These are phyloP conservation scores for Rhodotorula taiwanensis DNA, from an alignment of 768 basidiomycete species.

Conservation along the genomic window DNA sequence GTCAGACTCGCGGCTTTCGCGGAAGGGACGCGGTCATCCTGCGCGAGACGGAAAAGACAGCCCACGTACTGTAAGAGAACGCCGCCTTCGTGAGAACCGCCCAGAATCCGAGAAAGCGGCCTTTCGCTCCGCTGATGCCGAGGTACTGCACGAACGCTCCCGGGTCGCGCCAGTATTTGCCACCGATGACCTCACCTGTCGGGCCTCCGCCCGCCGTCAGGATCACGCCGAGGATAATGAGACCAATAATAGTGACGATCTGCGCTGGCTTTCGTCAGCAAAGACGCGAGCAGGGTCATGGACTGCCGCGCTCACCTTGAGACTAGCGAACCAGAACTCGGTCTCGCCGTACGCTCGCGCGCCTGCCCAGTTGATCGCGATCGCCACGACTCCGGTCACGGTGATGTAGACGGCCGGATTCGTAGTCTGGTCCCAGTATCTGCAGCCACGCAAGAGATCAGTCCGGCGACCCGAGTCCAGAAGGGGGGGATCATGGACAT, in stretches of 20 bases:
- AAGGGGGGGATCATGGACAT: no score
- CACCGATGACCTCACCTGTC: constrained; percentile 58
- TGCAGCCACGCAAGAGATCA: constrained; percentile 48
- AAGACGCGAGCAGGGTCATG: no score
- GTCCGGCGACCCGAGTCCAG: no score
- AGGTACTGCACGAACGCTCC: constrained; percentile 70
- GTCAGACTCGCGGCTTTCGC: no score
- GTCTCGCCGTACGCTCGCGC: constrained; percentile 54
- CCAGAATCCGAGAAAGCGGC: constrained; percentile 69
- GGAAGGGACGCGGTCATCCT: no score
- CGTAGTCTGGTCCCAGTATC: constrained; percentile 47
- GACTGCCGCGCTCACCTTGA: no score
- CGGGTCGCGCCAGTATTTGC: constrained; percentile 59
- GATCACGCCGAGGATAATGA: constrained; percentile 58
- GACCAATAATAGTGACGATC: constrained; percentile 37
- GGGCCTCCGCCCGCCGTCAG: constrained; percentile 87
- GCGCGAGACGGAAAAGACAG: no score
- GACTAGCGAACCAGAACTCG: constrained; percentile 54
- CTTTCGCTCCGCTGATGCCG: constrained; percentile 55
- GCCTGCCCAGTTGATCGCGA: constrained; percentile 50
- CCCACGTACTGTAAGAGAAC: constrained; percentile 50
- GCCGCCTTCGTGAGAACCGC: constrained; percentile 51
- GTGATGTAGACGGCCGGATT: constrained; percentile 71
- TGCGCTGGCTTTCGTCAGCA: no score
- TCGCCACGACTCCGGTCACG: constrained; percentile 65